Base-by-base conservation (phyloP, 768 basidiomycete genomes). In the Dentipellis fragilis region DNA sequence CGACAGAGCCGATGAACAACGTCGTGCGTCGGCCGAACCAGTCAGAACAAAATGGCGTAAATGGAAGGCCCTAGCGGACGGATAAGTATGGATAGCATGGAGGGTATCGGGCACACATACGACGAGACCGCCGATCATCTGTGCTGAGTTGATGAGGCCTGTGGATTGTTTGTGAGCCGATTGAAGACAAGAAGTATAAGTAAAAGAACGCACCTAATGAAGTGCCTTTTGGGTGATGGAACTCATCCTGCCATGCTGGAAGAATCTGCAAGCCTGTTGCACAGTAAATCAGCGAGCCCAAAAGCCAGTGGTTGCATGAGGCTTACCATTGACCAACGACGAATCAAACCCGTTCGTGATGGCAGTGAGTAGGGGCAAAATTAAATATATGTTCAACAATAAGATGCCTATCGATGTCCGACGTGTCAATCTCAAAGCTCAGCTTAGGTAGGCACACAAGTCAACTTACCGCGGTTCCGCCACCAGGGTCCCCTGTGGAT, bases 91-190 rank as follows among this genome's bases (percentile, higher is more conserved):
- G 14, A 16, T 21, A 4, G 34, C 21, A 3, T 17, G 3, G n/a
- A 37, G 2, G 47, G n/a, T 34, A 22, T 34, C 35, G 10, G 39
- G 29, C 10, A 16, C 11, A 68, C 75, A 57, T 57, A 80, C 79
- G 19, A 65, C 51, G 35, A 84, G 63, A 58, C 78, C 76, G 16
- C 83, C 83, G 48, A 84, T 74, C 56, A 73, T 75, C 65, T 87
- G 84, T 1, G 83, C 82, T 9, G 82, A 80, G 58, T 81, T 84
- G 56, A 87, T 79, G 39, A 86, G 64, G 37, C 83, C 83, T 84
- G 58, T n/a, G 16, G 14, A 9, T 16, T 35, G 9, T 16, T 35
- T 42, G 38, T 35, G 52, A 49, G 21, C 9, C 16, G 12, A 45
- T 8, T 46, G 6, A 19, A 23, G 39, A 42, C 40, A 21, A 2